phyloP scores from a whole-genome alignment of 768 basidiomycete genomes.

The Russula emetica region DNA sequence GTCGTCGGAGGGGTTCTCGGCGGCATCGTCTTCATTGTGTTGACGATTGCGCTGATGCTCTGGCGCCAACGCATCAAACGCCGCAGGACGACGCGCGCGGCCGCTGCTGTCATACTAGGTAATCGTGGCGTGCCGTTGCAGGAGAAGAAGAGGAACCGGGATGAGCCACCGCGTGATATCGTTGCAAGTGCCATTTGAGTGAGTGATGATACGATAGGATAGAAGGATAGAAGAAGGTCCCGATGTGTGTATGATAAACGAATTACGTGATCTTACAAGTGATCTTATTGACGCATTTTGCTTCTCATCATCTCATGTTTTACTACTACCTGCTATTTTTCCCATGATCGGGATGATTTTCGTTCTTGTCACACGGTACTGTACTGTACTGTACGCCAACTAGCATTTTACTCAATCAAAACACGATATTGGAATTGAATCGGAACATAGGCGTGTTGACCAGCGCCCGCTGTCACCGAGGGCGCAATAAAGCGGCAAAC shows the following conservation, averaged over 20 bases:
- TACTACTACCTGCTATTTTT: neutral
- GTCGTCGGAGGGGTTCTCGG: constrained; percentile 9
- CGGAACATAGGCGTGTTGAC: no score
- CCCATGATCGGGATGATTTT: neutral
- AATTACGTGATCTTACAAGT: neutral
- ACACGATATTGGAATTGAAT: no score
- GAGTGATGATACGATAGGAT: neutral
- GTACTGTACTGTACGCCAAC: neutral
- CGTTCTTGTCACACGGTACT: neutral
- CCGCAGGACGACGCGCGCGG: constrained; percentile 7
- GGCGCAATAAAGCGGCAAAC: no score
- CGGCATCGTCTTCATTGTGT: neutral
- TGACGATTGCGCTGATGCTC: neutral
- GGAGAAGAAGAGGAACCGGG: constrained; percentile 6
- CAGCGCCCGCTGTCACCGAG: no score
- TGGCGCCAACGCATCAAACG: constrained; percentile 19
- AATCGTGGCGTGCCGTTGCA: neutral
- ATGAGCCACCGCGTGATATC: neutral
- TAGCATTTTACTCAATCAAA: no score
- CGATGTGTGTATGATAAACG: neutral
- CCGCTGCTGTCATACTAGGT: constrained; percentile 4
- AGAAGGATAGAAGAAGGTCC: neutral
- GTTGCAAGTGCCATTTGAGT: neutral
- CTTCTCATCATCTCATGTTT: neutral
- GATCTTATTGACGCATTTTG: neutral